phyloP scores from a whole-genome alignment of 192 early-diverging fungal species.

The Globomyces pollinis-pini region DNA sequence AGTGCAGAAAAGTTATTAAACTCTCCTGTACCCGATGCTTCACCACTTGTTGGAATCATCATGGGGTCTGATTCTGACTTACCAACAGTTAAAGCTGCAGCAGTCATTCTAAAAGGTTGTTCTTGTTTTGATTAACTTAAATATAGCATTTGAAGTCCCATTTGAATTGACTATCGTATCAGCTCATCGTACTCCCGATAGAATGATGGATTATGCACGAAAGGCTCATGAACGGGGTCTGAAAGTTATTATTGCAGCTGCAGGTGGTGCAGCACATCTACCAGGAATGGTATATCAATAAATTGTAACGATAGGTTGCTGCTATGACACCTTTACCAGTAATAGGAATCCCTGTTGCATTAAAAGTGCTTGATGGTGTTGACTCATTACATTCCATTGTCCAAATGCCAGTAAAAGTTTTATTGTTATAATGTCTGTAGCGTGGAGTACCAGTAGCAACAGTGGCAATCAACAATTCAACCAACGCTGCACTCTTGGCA shows the following conservation, averaged over 20 bases:
- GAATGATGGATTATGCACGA: constrained; percentile 90
- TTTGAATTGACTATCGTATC: constrained; percentile 97
- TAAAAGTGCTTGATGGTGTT: constrained; percentile 86
- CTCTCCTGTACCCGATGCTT: constrained; percentile 4
- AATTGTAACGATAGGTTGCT: constrained; percentile 43
- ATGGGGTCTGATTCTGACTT: constrained; percentile 99
- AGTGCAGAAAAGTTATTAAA: constrained; percentile 2
- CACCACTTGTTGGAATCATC: constrained; percentile 81
- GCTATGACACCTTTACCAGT: constrained; percentile 95
- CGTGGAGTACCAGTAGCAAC: constrained; percentile 98
- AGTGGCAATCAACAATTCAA: constrained; percentile 97
- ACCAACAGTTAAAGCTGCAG: constrained; percentile 87
- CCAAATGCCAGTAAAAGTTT: constrained; percentile 87
- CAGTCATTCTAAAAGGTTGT: constrained; percentile 78
- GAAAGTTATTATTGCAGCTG: constrained; percentile 96
- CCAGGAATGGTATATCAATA: constrained; percentile 76
- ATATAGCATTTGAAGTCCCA: constrained; percentile 84
- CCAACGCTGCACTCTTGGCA: constrained; percentile 91
- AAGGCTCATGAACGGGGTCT: constrained; percentile 81
- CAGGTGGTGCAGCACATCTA: constrained; percentile 96
- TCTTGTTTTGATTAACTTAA: too few relatives aligned
- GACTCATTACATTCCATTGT: constrained; percentile 98
- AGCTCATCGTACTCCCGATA: constrained; percentile 89
- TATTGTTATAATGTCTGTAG: constrained; percentile 31
- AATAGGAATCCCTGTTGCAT: constrained; percentile 93